Evolutionary conservation across 1,284 basidiomycete species (phyloP).

Genomic region (Phylloporus gajari): DNA sequence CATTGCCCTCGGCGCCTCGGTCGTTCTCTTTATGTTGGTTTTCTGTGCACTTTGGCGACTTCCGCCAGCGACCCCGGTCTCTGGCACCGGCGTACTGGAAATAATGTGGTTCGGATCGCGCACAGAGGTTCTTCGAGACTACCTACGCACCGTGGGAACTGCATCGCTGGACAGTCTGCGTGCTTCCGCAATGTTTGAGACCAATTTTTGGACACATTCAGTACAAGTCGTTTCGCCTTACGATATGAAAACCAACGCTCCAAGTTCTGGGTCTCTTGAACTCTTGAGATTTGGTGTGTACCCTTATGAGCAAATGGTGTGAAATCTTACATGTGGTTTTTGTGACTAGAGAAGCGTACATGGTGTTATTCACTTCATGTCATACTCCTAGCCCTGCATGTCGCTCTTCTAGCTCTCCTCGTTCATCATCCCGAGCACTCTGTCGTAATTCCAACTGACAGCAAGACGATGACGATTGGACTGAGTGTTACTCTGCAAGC

Average conservation of each 20-base stretch:
- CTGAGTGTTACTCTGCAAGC: not conserved
- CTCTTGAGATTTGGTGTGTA: not conserved
- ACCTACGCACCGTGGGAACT: not conserved
- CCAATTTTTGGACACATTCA: not conserved
- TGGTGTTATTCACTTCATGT: not conserved
- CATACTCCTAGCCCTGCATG: not conserved
- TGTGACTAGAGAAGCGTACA: too few relatives aligned
- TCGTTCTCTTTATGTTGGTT: not conserved
- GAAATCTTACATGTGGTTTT: too few relatives aligned
- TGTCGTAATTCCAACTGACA: not conserved
- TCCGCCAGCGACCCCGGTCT: not conserved
- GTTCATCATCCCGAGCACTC: not conserved
- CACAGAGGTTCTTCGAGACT: not conserved
- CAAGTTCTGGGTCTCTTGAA: not conserved
- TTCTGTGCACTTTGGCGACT: not conserved
- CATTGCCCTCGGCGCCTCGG: not conserved
- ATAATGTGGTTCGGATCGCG: conserved; percentile 6
- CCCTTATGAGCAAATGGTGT: too few relatives aligned
- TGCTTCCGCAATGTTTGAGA: conserved; percentile 4
- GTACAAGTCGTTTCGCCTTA: too few relatives aligned
- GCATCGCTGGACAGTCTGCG: not conserved
- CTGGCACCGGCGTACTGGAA: not conserved
- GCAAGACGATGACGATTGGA: not conserved
- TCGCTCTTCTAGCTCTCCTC: not conserved
- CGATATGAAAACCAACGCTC: too few relatives aligned